Evolutionary conservation across 2,329 filamentous ascomycete species (phyloP), one percentile per base, ranked within the genome.

Genomic region (Colletotrichum echinochloae): DNA sequence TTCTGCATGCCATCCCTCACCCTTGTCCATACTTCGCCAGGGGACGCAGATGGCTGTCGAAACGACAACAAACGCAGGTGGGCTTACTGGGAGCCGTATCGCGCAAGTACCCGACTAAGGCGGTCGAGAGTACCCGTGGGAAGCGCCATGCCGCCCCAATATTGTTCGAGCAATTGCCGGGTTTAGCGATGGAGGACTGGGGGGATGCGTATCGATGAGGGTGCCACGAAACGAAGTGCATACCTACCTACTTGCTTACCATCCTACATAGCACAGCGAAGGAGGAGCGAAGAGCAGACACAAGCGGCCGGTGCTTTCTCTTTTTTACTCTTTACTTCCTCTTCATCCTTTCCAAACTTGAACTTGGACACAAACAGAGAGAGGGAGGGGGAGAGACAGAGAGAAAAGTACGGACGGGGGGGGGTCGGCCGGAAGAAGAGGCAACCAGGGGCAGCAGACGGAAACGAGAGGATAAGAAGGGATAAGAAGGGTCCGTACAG

Each of bases 141-240:
- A 76, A 75, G 75, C 77, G 76, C 76, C 76, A 75, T 77, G 77
- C 73, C 74, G 74, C 76, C 60, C 73, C 72, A 74, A 73, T 75
- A 72, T 74, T 73, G 72, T 66, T 71, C 63, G 64, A 57, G 59
- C 54, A 67, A 57, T 72, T 75, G 69, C 74, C 73, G 72, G 73
- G 75, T 71, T 75, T 76, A 74, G 76, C 75, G 76, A 76, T 72
- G 51, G 56, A 52, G 35, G 64, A 66, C 55, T 35, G 51, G 63
- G 41, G 66, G 56, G 41, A 46, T 23, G 8, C 23, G 57, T 8
- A 18, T 33, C 12, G 23, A 28, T 48, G 23, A 18, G 18, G 18
- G 8, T n/a, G 28, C n/a, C 46, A 48, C 44, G 16, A 20, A 20
- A 48, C 44, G 16, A 20, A 20, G 28, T 49, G 59, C n/a, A 51